These are phyloP conservation scores for Serendipita indica DNA, from an alignment of 768 basidiomycete genomes.

Conservation along the genomic window DNA sequence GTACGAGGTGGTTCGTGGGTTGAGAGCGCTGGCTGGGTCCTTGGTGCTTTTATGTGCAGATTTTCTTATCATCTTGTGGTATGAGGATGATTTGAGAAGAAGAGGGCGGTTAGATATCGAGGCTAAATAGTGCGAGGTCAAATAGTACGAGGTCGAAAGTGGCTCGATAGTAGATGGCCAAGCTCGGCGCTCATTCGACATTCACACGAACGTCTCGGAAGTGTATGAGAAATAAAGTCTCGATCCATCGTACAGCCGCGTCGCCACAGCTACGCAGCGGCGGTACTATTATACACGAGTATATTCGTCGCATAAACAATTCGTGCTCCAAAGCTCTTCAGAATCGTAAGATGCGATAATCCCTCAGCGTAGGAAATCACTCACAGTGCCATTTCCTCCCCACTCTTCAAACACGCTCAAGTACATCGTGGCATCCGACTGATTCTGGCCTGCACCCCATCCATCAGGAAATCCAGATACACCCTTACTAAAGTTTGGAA, in stretches of 20 bases:
- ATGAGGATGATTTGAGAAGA: too few relatives aligned
- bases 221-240: not conserved
- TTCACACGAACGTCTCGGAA: not conserved
- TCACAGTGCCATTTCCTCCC: not conserved
- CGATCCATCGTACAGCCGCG: not conserved
- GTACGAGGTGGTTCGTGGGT: constrained; percentile 55
- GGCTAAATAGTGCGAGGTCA: not conserved
- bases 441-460: not conserved
- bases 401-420: constrained; percentile 3
- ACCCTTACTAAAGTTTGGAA: not conserved
- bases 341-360: not conserved
- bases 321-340: not conserved
- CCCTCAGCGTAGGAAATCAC: not conserved
- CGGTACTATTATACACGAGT: constrained; percentile 4
- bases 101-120: not conserved
- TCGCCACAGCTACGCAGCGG: not conserved
- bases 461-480: constrained; percentile 1
- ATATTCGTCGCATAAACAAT: not conserved
- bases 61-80: too few relatives aligned
- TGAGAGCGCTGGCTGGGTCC: too few relatives aligned
- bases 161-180: not conserved
- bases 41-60: too few relatives aligned
- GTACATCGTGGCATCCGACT: not conserved
- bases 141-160: not conserved
- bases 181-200: not conserved